Conservation (phyloP, 768 basidiomycete species). For the Termitomyces sp. region DNA sequence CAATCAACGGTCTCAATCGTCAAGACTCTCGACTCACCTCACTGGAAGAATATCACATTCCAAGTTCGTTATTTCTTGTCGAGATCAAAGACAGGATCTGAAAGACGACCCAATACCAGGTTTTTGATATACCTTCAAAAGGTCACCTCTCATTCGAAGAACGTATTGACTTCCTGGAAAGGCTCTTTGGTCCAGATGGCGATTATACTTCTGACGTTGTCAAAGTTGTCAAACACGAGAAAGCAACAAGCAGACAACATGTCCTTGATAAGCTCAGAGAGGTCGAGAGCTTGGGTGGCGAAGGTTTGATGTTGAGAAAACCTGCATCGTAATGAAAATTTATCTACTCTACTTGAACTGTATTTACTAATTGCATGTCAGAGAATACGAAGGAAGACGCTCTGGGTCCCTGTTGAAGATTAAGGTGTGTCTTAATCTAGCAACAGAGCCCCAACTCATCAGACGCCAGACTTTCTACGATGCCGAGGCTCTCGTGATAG, state of each 20-base stretch:
- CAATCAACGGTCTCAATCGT: slow-evolving; percentile 57
- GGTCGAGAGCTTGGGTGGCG: slow-evolving; percentile 49
- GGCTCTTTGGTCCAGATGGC: slow-evolving; percentile 42
- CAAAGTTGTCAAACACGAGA: slow-evolving; percentile 42
- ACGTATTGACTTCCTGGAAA: slow-evolving; percentile 38
- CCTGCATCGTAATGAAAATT: slow-evolving; percentile 39
- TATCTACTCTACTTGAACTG: background rate
- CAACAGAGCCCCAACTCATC: background rate
- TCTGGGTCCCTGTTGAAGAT: slow-evolving; percentile 49
- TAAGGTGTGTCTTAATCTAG: slow-evolving; percentile 29
- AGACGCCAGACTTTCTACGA: slow-evolving; percentile 47
- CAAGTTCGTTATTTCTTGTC: slow-evolving; percentile 30
- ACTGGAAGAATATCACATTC: slow-evolving; percentile 51
- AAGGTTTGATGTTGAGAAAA: slow-evolving; percentile 54
- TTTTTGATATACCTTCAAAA: slow-evolving; percentile 54
- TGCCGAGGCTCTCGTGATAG: slow-evolving; percentile 54
- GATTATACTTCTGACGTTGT: slow-evolving; percentile 38
- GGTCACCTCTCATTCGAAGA: slow-evolving; percentile 45
- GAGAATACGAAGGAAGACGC: slow-evolving; percentile 45
- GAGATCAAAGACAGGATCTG: background rate
- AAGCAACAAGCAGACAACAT: slow-evolving; percentile 40
- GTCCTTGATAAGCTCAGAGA: slow-evolving; percentile 51
- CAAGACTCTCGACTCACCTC: slow-evolving; percentile 51
- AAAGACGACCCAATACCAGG: slow-evolving; percentile 23
- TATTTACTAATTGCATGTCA: slow-evolving; percentile 13